Evolutionary conservation across 2,329 filamentous ascomycete genomes (phyloP), one percentile per base, ranked within the genome.

Genomic region (Lithohypha guttulata): DNA sequence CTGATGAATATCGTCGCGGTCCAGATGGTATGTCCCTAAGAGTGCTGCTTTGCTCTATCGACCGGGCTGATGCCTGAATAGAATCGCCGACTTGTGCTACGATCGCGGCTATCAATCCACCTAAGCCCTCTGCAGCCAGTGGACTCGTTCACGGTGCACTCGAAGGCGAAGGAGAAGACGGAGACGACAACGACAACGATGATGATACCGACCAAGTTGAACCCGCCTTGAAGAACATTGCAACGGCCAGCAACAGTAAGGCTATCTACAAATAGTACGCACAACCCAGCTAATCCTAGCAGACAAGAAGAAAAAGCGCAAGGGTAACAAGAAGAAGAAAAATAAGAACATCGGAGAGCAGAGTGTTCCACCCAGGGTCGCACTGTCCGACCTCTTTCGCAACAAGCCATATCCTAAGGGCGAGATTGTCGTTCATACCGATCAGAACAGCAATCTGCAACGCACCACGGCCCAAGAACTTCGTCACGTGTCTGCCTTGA

Each of bases 381-480:
- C 61, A 10, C 51, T 72, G 7, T 51, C 55, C n/a, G 54, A 64
- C 28, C 58, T 71, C 18, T 71, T 70, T 50, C 61, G 59, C 2
- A 51, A 59, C 25, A 56, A 56, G 31, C 53, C 54, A 22, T 72
- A 66, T 44, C 66, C 67, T 1, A 48, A 58, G 13, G 69, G 68
- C 7, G 65, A 72, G 48, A 51, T 67, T 28, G 60, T 66, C 28
- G 51, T 56, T 14, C 68, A 70, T 54, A 43, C 36, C 34, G 20
- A 34, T 15, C 46, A 55, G 31, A 55, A 61, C 41, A 63, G 67
- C 8, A 69, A 68, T 42, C 59, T 57, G 4, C 57, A 56, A 33
- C 65, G 66, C 19, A 69, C 62, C 3, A 68, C 66, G 2, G 59
- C 52, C 42, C 66, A 68, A 46, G 69, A 72, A 54, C 51, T 59